Percentiles rank a stretch among this genome's conserved stretches.
Conservation (phyloP, 2,329 filamentous ascomycete genomes). For the Boeremia exigua region DNA sequence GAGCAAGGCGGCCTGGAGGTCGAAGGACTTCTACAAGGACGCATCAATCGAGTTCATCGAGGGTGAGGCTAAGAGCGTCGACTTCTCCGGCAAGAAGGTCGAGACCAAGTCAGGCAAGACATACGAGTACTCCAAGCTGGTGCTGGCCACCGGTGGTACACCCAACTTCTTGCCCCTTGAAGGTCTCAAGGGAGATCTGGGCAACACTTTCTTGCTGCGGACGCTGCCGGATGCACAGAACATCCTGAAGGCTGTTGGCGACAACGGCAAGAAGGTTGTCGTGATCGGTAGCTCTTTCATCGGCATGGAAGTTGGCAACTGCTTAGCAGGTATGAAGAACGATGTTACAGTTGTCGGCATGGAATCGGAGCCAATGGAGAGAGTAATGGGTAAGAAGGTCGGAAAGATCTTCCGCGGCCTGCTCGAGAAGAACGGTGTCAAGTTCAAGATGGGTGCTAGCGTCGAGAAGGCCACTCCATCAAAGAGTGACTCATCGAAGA, state of each 20-base stretch:
- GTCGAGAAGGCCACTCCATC: conserved; percentile 85
- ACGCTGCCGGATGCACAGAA: conserved; percentile 76
- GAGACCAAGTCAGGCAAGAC: conserved; percentile 75
- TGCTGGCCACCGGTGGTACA: conserved; percentile 86
- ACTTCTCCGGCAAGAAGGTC: conserved; percentile 77
- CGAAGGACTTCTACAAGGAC: conserved; percentile 76
- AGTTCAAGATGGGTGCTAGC: conserved; percentile 80
- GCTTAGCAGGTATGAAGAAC: conserved; percentile 76
- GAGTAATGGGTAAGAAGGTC: conserved; percentile 81
- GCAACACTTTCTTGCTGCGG: conserved; percentile 86
- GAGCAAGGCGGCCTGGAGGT: conserved; percentile 77
- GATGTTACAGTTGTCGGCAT: conserved; percentile 86
- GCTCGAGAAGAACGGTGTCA: conserved; percentile 85
- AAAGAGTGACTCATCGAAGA: conserved; percentile 68
- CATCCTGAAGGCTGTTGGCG: conserved; percentile 79
- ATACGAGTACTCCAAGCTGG: conserved; percentile 83
- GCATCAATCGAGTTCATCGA: conserved; percentile 63
- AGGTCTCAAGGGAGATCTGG: conserved; percentile 80
- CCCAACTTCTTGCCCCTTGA: conserved; percentile 77
- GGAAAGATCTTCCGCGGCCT: conserved; percentile 80
- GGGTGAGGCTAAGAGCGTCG: conserved; percentile 72
- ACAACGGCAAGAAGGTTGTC: conserved; percentile 88
- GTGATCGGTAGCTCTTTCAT: conserved; percentile 95
- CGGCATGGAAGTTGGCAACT: conserved; percentile 95
- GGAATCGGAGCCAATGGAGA: conserved; percentile 82